phyloP scores from a whole-genome alignment of 2,329 filamentous ascomycete species.

The Rhinocladiella similis region DNA sequence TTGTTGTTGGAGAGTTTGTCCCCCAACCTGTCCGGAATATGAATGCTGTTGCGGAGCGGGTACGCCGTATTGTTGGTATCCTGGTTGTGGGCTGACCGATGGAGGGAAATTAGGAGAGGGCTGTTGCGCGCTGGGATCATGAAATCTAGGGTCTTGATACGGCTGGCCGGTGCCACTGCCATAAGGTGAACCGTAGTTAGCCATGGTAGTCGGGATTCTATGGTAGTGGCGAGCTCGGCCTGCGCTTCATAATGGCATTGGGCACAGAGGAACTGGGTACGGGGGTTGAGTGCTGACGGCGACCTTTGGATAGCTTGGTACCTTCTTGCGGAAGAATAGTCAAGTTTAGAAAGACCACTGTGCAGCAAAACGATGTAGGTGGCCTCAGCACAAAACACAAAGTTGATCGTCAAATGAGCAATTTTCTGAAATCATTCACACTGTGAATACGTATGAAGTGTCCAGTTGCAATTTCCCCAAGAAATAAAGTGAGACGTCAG shows the following conservation, averaged over 20 bases:
- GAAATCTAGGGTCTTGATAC: conserved; percentile 23
- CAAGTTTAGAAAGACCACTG: no score
- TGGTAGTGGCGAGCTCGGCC: conserved; percentile 10
- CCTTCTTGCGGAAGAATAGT: no score
- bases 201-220: conserved; percentile 16
- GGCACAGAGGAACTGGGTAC: neutral
- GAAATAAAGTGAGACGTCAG: neutral
- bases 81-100: conserved; percentile 18
- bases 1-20: conserved; percentile 14
- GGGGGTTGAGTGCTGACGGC: neutral
- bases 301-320: neutral
- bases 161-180: conserved; percentile 19
- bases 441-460: neutral
- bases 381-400: neutral
- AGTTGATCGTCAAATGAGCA: neutral
- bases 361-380: neutral
- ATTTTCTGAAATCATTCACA: neutral
- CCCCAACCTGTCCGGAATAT: conserved; percentile 10
- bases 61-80: conserved; percentile 17
- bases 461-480: neutral
- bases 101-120: conserved; percentile 13
- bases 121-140: conserved; percentile 19
- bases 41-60: conserved; percentile 15
- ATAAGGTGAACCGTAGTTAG: conserved; percentile 24
- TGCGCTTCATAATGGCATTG: conserved; percentile 20